These are phyloP conservation scores for Meyerozyma carpophila DNA, from an alignment of 1,139 yeast genomes.

Conservation along the genomic window DNA sequence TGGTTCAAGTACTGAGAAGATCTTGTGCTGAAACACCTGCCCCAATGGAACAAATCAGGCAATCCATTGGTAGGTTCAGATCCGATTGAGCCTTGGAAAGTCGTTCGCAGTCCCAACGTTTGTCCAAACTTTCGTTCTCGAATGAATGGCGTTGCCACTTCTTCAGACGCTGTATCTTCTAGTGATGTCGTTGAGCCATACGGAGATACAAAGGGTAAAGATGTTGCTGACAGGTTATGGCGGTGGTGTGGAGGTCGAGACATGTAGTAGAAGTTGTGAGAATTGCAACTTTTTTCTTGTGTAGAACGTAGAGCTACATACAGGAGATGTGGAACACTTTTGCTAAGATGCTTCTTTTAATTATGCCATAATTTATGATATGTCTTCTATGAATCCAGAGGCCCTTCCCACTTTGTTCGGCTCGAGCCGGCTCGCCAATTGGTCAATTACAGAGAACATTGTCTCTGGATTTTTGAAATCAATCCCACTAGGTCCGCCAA, in stretches of 20 bases:
- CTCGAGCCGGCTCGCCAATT: background rate
- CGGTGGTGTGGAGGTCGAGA: conserved; percentile 3
- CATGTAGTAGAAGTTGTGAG: background rate
- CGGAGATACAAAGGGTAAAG: conserved; percentile 4
- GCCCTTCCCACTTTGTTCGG: background rate
- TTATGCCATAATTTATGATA: background rate
- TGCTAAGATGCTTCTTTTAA: too few relatives aligned
- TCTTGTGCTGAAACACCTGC: conserved; percentile 29
- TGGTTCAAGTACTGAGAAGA: conserved; percentile 24
- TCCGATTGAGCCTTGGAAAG: conserved; percentile 15
- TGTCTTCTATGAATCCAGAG: background rate
- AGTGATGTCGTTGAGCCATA: conserved; percentile 4
- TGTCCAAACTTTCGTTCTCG: conserved; percentile 28
- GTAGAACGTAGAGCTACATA: background rate
- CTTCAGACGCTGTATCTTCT: background rate
- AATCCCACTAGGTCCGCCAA: conserved; percentile 20
- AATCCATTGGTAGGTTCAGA: conserved; percentile 23
- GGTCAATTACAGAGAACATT: background rate
- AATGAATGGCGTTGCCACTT: conserved; percentile 13
- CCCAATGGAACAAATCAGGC: conserved; percentile 38
- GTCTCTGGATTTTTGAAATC: conserved; percentile 3
- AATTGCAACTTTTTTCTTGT: background rate
- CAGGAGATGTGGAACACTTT: background rate
- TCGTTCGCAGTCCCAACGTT: conserved; percentile 19
- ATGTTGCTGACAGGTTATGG: conserved; percentile 6